phyloP scores from a whole-genome alignment of 257 asterid genomes.

The Linderniella brevidens region DNA sequence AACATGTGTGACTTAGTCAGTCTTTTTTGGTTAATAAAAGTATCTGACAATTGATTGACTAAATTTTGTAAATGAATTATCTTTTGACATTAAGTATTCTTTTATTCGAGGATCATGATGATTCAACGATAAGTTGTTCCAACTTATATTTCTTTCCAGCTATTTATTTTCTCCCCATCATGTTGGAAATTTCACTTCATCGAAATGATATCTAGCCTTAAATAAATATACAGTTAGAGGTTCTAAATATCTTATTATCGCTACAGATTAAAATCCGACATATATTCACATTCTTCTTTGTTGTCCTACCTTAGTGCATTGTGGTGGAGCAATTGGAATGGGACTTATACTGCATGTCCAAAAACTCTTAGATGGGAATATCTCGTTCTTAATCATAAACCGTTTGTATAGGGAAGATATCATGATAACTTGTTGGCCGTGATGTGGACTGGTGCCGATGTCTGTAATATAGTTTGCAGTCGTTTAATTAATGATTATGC shows the following conservation, averaged over 20 bases:
- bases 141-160: not conserved
- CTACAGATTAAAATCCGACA: not conserved
- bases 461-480: not conserved
- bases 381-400: not conserved
- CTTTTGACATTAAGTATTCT: slow-evolving; percentile 4
- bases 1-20: not conserved
- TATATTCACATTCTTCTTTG: not conserved
- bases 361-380: not conserved
- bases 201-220: not conserved
- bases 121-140: slow-evolving; percentile 3
- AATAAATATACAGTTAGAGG: not conserved
- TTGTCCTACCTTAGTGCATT: not conserved
- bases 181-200: not conserved
- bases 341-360: not conserved
- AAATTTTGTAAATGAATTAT: not conserved
- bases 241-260: not conserved
- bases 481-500: not conserved
- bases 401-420: too few species aligned
- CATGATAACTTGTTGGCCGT: not conserved
- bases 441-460: not conserved
- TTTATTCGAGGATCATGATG: slow-evolving; percentile 5
- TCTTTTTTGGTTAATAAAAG: not conserved
- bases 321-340: not conserved
- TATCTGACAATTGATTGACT: not conserved
- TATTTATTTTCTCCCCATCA: not conserved